Base-by-base conservation (phyloP, 495 filamentous ascomycete species). In the Rhizodiscina lignyota region DNA sequence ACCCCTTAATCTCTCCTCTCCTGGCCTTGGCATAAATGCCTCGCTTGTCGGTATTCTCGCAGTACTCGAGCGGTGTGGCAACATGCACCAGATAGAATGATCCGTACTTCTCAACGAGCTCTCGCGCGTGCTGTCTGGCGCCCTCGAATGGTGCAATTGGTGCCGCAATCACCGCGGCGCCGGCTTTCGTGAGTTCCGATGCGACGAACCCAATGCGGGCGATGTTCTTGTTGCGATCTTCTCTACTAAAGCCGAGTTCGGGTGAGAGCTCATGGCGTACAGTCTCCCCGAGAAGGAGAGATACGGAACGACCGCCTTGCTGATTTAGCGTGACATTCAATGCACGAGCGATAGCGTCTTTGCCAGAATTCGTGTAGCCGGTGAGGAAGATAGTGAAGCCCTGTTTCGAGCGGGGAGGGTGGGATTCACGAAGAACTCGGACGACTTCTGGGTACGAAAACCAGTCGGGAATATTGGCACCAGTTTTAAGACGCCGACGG, bases 401-500 rank as follows among this genome's bases (percentile, higher is more conserved):
- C 65, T 97, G 91, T 49, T 69, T 63, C 50, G 69, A 74, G 40
- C 89, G 77, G 24, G 91, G 72, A 5, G 86, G 91, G 60, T 93
- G 85, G 41, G 85, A 93, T 62, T 97, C 82, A 44, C 89, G 70
- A 34, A 97, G 76, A 30, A 96, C 89, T 56, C 74, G 76, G 59
- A 97, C 89, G 43, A 97, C 91, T 64, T 97, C 91, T 39, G 91
- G 85, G 63, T 97, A 97, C 16, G 89, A 96, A 70, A 97, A 97
- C 89, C 89, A 97, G 56, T 91, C 84, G 38, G 89, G 89, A 51
- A 97, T 97, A 43, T 92, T 83, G 42, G 75, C 77, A 37, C 89
- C 89, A 35, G 77, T 85, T 47, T 83, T 75, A 34, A 97, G 72
- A 42, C 89, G 79, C 35, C 74, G 70, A 44, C 89, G 85, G 46